Evolutionary conservation across 768 basidiomycete species (phyloP).

Genomic region (Pisolithus orientalis): DNA sequence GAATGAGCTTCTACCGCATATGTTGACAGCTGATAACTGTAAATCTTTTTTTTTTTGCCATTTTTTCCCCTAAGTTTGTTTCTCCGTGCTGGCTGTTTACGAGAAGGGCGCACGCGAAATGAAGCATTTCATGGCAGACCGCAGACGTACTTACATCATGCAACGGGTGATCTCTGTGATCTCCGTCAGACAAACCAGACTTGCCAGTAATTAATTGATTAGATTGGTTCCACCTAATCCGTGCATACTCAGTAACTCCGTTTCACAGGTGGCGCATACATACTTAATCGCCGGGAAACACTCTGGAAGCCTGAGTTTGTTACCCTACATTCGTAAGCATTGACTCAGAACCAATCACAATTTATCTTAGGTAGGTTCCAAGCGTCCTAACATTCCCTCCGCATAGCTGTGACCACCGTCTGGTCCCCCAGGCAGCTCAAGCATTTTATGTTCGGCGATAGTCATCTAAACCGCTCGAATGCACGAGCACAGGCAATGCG

Average conservation of each 20-base stretch:
- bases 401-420: conserved; percentile 61
- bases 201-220: conserved; percentile 13
- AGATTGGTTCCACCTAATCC: conserved; percentile 44
- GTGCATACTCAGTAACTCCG: conserved; percentile 15
- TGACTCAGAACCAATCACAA: conserved; percentile 17
- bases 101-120: not conserved
- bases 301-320: conserved; percentile 39
- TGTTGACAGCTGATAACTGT: no score
- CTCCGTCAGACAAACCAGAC: not conserved
- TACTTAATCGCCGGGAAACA: conserved; percentile 88
- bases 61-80: no score
- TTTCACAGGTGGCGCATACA: conserved; percentile 26
- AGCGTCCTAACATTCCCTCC: conserved; percentile 88
- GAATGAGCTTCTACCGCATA: no score
- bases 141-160: not conserved
- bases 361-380: conserved; percentile 12
- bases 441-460: conserved; percentile 51
- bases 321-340: conserved; percentile 42
- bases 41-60: no score
- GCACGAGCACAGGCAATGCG: not conserved
- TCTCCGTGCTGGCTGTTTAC: not conserved
- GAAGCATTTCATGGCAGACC: not conserved
- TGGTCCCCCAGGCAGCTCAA: conserved; percentile 60
- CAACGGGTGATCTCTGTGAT: not conserved
- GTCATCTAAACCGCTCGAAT: conserved; percentile 39